A percentile compares a stretch with the other conserved stretches of the same genome.
Conservation (phyloP, 2,329 filamentous ascomycete species). For the Chaetomiaceae sp. region DNA sequence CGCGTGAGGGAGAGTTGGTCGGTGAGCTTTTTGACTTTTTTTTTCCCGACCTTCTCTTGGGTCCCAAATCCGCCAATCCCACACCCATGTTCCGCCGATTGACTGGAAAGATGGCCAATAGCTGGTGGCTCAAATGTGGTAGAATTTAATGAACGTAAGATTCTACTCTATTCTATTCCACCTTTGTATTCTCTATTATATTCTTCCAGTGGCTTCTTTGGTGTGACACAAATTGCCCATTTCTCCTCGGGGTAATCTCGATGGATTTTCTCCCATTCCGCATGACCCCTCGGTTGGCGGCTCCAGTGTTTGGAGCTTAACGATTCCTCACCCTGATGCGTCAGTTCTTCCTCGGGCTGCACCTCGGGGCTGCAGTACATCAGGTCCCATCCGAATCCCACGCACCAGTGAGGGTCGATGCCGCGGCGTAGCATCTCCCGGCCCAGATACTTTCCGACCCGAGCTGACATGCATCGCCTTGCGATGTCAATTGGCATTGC, state of each 20-base stretch:
- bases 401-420: background rate
- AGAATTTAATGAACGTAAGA: no score
- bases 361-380: background rate
- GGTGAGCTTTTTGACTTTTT: no score
- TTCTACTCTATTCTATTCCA: no score
- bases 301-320: background rate
- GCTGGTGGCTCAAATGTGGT: no score
- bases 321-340: background rate
- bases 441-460: background rate
- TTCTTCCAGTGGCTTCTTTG: no score
- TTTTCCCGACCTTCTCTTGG: no score
- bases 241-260: background rate
- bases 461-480: background rate
- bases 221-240: background rate
- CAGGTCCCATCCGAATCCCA: background rate
- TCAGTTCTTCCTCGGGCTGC: background rate
- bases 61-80: no score
- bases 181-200: no score
- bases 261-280: background rate
- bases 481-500: background rate
- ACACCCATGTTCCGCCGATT: no score
- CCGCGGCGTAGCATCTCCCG: background rate
- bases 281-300: background rate
- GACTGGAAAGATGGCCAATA: no score
- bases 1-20: no score